Base-by-base conservation (phyloP, 345 rosid genomes). In the Pelargonium nanum region DNA sequence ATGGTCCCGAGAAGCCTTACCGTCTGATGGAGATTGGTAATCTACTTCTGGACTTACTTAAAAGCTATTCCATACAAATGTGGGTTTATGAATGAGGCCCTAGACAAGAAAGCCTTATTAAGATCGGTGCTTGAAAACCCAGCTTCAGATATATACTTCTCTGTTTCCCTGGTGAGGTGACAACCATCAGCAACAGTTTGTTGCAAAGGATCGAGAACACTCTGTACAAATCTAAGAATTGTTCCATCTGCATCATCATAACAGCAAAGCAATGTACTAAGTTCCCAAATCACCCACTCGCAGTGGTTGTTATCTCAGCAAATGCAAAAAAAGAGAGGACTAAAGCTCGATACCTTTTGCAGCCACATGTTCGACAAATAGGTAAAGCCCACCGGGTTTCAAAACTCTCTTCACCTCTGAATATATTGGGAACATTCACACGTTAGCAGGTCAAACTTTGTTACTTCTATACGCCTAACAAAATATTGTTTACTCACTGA, bases 361-460 rank as follows among this genome's bases (percentile, higher is more conserved):
- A 32, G 96, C 91, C 58, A 88, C 92, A 67, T 91, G 96, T 74
- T 91, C 98, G 50, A 91, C 80, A 60, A 91, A 88, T 30, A 88
- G 4, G 72, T 81, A 91, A 57, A 63, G 25, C 63, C 92, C 96
- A n/a, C 87, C 88, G 0, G 95, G 96, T 74, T 75, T 91, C 32
- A 91, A 73, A 72, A 86, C 81, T 74, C 96, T 77, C 75, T 75
- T 80, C 45, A 88, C 75, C 83, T 91, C 98, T 91, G 65, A 23
- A 72, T 22, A 60, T 5, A 3, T 22, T 16, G 26, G 19, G 19
- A 15, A 50, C 19, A 0, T 50, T 22, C 32, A 53, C 22, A 23
- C 6, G 20, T 55, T 8, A 55, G 2, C 26, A 55, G 22, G 12
- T 17, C 0, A 15, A 50, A 19, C n/a, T 3, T 21, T 50, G 19